Evolutionary conservation across 2,329 filamentous ascomycete genomes (phyloP).

Genomic region (Pseudophaeomoniella oleicola): DNA sequence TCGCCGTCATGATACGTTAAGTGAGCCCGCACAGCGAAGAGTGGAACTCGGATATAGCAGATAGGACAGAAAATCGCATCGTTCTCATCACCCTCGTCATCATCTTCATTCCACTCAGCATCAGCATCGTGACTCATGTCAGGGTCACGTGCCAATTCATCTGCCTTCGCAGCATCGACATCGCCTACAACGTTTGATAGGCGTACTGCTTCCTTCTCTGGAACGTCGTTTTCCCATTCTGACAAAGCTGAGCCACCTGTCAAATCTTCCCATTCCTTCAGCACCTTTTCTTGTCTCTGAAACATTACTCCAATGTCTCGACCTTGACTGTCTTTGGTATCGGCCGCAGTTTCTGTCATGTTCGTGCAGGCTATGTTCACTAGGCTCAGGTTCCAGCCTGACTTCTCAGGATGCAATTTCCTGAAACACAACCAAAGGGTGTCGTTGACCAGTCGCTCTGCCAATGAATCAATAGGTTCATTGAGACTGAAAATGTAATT

Average conservation of each 20-base stretch:
- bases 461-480: constrained; percentile 43
- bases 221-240: too few relatives aligned
- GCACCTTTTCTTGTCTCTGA: constrained; percentile 51
- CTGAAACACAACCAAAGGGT: constrained; percentile 57
- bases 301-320: constrained; percentile 78
- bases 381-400: constrained; percentile 66
- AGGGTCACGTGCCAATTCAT: too few relatives aligned
- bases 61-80: neutral
- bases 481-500: constrained; percentile 55
- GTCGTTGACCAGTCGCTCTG: constrained; percentile 56
- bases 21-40: neutral
- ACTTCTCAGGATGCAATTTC: constrained; percentile 53
- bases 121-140: too few relatives aligned
- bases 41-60: neutral
- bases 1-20: neutral
- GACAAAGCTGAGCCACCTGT: neutral
- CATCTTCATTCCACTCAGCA: neutral
- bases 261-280: constrained; percentile 49
- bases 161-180: too few relatives aligned
- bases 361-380: constrained; percentile 82
- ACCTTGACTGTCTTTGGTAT: constrained; percentile 40
- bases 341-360: constrained; percentile 49
- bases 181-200: too few relatives aligned
- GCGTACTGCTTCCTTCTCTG: too few relatives aligned
- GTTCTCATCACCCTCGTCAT: neutral